Base-by-base conservation (phyloP, 1,139 yeast genomes). In the Yamadazyma jaroonii region DNA sequence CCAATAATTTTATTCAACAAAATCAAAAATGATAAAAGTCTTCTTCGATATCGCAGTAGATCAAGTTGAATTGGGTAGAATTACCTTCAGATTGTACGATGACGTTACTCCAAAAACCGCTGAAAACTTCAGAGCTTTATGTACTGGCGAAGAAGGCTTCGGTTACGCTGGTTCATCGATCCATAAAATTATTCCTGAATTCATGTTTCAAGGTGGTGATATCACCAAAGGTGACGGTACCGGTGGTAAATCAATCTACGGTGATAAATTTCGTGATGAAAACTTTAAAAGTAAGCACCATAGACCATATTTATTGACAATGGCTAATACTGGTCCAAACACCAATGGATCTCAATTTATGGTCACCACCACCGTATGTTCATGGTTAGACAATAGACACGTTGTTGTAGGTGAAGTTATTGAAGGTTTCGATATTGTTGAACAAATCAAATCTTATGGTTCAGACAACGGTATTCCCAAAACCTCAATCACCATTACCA, bases 311-410 rank as follows among this genome's bases (percentile, higher is more conserved):
- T 79, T 90, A 59, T 80, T 92, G 65, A 87, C 96, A 57, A 92
- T 92, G 98, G 98, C 98, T 68, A 92, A 92, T 63, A 97, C 97
- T 57, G 98, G 98, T 64, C 96, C 96, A 72, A 88, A 90, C 90
- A 90, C 97, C 81, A 92, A 92, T 77, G 98, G 98, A 53, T 90
- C 97, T 44, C 98, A 92, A 76, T 92, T 92, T 78, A 92, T 92
- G 81, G 81, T 92, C 72, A 92, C 98, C 78, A 90, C 97, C 48
- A 97, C 90, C 44, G 79, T 89, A 59, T 76, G 86, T 67, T 86
- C 96, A 54, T 90, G 97, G 97, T 83, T 92, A 72, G 97, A 92
- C 64, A 97, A 97, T 66, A 85, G 84, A 77, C 98, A 92, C 84
- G 97, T 89, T 69, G 98, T 92, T 50, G 92, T 90, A 59, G 98